Evolutionary conservation across 2,329 filamentous ascomycete species (phyloP).

Genomic region (Aspergillus texensis): DNA sequence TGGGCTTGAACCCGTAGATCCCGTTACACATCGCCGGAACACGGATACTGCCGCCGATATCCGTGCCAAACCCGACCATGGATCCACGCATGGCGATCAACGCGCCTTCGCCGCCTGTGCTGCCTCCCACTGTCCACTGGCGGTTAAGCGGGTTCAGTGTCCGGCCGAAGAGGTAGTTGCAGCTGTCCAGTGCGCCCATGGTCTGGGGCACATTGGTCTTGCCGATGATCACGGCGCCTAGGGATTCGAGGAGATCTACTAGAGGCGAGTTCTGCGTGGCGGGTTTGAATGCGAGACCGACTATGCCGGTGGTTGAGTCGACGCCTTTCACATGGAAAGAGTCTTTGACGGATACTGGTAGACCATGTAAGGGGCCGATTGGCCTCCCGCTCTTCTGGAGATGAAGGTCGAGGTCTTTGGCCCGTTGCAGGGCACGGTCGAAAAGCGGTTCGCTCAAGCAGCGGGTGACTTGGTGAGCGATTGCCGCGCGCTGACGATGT

Average conservation of each 20-base stretch:
- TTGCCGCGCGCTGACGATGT: slow-evolving; percentile 34
- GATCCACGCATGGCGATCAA: slow-evolving; percentile 61
- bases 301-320: slow-evolving; percentile 60
- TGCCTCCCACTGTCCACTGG: slow-evolving; percentile 64
- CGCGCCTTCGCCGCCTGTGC: slow-evolving; percentile 66
- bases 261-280: slow-evolving; percentile 59
- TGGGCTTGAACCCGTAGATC: slow-evolving; percentile 56
- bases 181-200: slow-evolving; percentile 54
- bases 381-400: slow-evolving; percentile 41
- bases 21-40: slow-evolving; percentile 56
- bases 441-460: slow-evolving; percentile 59
- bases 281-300: slow-evolving; percentile 62
- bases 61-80: slow-evolving; percentile 64
- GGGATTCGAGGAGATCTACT: slow-evolving; percentile 59
- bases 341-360: slow-evolving; percentile 59
- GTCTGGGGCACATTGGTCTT: slow-evolving; percentile 71
- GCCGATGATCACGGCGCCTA: slow-evolving; percentile 68
- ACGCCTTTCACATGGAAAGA: slow-evolving; percentile 51
- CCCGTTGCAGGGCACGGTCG: slow-evolving; percentile 51
- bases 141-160: slow-evolving; percentile 67
- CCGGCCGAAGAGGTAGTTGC: slow-evolving; percentile 65
- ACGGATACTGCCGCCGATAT: slow-evolving; percentile 55
- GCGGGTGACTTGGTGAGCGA: slow-evolving; percentile 45
- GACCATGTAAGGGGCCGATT: slow-evolving; percentile 63
- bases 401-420: slow-evolving; percentile 52